Evolutionary conservation across 257 asterid species (phyloP), one percentile per base, ranked within the genome.

Genomic region (Solanum lignicaule): DNA sequence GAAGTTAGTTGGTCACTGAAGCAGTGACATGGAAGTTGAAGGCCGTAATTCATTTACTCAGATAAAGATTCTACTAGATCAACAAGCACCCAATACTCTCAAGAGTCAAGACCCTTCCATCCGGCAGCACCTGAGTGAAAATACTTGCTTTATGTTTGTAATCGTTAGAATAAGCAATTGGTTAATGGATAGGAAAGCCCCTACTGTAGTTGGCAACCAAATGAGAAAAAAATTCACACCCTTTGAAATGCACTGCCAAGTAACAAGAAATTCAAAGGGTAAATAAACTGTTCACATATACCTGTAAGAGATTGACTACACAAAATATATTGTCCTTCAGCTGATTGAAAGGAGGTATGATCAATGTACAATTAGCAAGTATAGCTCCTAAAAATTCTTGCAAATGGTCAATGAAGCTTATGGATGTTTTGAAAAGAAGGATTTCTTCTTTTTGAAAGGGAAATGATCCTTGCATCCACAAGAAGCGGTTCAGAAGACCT

Each of bases 321-420:
- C 41, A 87, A 86, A 93, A 92, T 72, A 95, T 88, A 89, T 94
- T 94, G 90, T 93, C 98, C 93, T 93, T 95, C 85, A 97, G 94
- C 94, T 87, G 93, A 90, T 78, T 94, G 95, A 91, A 92, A 88
- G 99, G 98, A 91, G 98, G 98, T 92, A 95, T 89, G 94, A 95
- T 95, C 95, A 97, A 90, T 75, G 97, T 94, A 90, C 94, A 91
- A 75, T 91, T 86, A 78, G 98, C 89, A 86, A 97, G 95, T 85
- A 95, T 35, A 72, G 98, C 93, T 89, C 97, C 98, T 32, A 97
- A 97, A 90, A 97, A 93, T 93, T 97, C 99, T 91, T 94, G 98
- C 92, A 97, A 58, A 87, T 97, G 98, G 93, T 97, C 98, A 86
- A 95, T 91, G 92, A 97, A 97, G 94, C 99, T 94, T 90, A 94